Conservation (phyloP, 768 basidiomycete species). For the Macrolepiota albuminosa region DNA sequence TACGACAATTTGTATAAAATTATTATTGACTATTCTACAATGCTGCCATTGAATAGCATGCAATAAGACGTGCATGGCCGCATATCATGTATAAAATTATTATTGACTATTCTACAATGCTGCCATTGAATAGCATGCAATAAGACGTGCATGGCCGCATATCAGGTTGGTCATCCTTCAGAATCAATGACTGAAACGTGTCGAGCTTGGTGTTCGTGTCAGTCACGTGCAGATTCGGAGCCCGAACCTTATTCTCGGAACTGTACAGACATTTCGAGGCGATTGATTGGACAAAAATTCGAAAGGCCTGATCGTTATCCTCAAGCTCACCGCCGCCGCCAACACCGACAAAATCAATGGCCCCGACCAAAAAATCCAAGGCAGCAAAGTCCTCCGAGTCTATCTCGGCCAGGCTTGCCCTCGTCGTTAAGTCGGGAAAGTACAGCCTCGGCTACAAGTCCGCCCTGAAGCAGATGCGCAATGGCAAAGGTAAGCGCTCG, state of each 20-base stretch:
- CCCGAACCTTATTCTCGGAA: constrained; percentile 23
- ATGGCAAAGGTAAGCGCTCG: constrained; percentile 81
- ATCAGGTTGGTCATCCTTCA: too few relatives aligned
- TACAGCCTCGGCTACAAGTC: constrained; percentile 98
- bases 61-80: background rate
- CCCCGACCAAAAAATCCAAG: constrained; percentile 94
- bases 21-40: background rate
- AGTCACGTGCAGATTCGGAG: constrained; percentile 20
- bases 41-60: background rate
- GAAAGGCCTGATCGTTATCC: constrained; percentile 6
- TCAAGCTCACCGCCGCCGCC: constrained; percentile 18
- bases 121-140: background rate
- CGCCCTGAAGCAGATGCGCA: constrained; percentile 97
- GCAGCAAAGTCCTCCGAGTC: constrained; percentile 90
- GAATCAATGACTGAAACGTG: background rate
- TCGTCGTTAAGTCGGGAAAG: constrained; percentile 99
- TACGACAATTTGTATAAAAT: background rate
- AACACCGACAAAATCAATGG: constrained; percentile 52
- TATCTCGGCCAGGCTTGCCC: constrained; percentile 85
- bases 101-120: background rate
- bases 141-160: background rate
- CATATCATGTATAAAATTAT: background rate
- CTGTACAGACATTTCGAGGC: constrained; percentile 23
- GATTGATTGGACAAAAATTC: background rate
- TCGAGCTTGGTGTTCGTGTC: background rate